phyloP scores from a whole-genome alignment of 805 yeast genomes.

The Spathaspora sp. region DNA sequence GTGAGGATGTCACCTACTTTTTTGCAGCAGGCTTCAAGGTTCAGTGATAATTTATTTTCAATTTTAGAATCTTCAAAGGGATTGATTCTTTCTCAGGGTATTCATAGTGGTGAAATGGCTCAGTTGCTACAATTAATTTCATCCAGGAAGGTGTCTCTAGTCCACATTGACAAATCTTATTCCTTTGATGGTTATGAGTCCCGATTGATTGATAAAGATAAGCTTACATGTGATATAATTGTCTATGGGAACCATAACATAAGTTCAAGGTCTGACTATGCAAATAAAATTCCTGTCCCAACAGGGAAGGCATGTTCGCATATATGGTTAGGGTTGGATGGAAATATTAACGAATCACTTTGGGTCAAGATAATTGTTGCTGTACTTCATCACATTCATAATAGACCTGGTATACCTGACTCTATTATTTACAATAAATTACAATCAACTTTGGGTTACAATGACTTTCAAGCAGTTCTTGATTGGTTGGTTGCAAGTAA shows the following conservation, averaged over 20 bases:
- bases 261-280: constrained; percentile 5
- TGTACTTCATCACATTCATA: constrained; percentile 32
- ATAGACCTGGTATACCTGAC: constrained; percentile 34
- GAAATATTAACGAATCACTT: constrained; percentile 51
- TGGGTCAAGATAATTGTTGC: constrained; percentile 59
- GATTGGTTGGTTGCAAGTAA: constrained; percentile 40
- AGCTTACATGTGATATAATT: constrained; percentile 61
- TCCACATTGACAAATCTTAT: constrained; percentile 54
- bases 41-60: constrained; percentile 40
- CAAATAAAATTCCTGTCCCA: constrained; percentile 44
- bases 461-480: constrained; percentile 27
- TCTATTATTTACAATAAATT: constrained; percentile 20
- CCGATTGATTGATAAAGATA: constrained; percentile 65
- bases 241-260: constrained; percentile 18
- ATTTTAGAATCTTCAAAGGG: constrained; percentile 50
- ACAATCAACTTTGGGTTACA: constrained; percentile 23
- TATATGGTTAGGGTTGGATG: constrained; percentile 69
- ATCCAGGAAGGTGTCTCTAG: constrained; percentile 34
- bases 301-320: constrained; percentile 58
- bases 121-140: constrained; percentile 55
- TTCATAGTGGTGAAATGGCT: constrained; percentile 62
- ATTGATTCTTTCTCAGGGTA: constrained; percentile 48
- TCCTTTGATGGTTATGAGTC: constrained; percentile 67
- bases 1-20: constrained; percentile 15
- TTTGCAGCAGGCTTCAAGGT: constrained; percentile 44